phyloP scores from a whole-genome alignment of 495 filamentous ascomycete genomes.

The Talaromyces borbonicus region DNA sequence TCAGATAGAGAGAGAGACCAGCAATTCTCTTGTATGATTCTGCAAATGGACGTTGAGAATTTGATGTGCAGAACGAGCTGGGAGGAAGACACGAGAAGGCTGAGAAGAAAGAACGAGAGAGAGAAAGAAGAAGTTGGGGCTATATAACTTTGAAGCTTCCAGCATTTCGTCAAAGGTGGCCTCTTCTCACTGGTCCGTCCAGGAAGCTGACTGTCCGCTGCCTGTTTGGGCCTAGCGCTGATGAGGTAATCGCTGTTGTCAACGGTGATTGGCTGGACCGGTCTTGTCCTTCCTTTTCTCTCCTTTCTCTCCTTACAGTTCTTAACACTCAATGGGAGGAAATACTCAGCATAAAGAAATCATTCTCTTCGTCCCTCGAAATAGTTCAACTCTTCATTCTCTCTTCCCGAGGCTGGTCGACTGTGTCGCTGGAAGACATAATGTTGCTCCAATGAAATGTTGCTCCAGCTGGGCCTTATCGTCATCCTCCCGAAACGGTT shows the following conservation, averaged over 20 bases:
- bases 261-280: background rate
- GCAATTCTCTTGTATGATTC: conserved; percentile 19
- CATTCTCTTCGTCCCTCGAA: no score
- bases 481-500: no score
- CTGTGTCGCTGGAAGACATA: no score
- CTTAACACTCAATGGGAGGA: no score
- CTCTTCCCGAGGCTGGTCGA: no score
- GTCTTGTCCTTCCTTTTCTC: background rate
- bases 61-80: no score
- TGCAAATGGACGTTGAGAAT: no score
- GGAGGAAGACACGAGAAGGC: background rate
- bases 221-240: background rate
- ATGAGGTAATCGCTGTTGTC: background rate
- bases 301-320: background rate
- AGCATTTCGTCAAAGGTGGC: conserved; percentile 22
- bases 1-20: conserved; percentile 15
- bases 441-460: no score
- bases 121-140: conserved; percentile 9
- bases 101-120: background rate
- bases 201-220: background rate
- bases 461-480: no score
- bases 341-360: no score
- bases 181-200: conserved; percentile 8
- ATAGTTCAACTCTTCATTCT: no score
- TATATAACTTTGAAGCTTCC: conserved; percentile 14